These are phyloP conservation scores for Amanita subjunquillea DNA, from an alignment of 768 basidiomycete species.

Conservation along the genomic window DNA sequence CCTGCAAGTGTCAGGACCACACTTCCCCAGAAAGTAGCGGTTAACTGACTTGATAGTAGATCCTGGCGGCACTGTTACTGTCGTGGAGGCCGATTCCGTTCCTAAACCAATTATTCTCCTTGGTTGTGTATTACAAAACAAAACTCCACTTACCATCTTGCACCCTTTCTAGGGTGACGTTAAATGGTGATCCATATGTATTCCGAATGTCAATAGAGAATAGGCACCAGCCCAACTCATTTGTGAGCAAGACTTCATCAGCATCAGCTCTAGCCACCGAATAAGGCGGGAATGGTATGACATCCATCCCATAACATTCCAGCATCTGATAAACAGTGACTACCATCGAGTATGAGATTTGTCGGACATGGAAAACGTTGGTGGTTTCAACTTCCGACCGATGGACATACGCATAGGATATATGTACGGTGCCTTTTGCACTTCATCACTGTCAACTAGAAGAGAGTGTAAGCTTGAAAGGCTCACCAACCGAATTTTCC, in stretches of 20 bases:
- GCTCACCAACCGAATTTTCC: slow-evolving; percentile 92
- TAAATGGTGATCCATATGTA: slow-evolving; percentile 85
- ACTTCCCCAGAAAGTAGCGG: not conserved
- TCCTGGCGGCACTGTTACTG: slow-evolving; percentile 73
- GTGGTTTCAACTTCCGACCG: slow-evolving; percentile 27
- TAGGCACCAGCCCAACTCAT: slow-evolving; percentile 69
- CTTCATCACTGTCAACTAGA: slow-evolving; percentile 29
- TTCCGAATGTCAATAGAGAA: slow-evolving; percentile 89
- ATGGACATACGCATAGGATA: slow-evolving; percentile 72
- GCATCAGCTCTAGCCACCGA: slow-evolving; percentile 10
- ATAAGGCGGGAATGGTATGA: slow-evolving; percentile 53
- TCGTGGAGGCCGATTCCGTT: slow-evolving; percentile 26
- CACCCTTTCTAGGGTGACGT: slow-evolving; percentile 63
- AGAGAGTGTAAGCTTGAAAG: not conserved
- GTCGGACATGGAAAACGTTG: slow-evolving; percentile 74
- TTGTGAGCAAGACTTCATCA: slow-evolving; percentile 27
- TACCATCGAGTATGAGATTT: slow-evolving; percentile 78
- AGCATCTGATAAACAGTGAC: slow-evolving; percentile 96
- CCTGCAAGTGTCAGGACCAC: slow-evolving; percentile 20
- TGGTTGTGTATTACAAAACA: not conserved
- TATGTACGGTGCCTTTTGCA: slow-evolving; percentile 65
- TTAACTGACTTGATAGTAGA: slow-evolving; percentile 66
- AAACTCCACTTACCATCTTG: slow-evolving; percentile 44
- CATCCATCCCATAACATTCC: slow-evolving; percentile 75
- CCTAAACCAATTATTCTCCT: slow-evolving; percentile 19